phyloP scores from a whole-genome alignment of 106 monocot species.

The Dendrobium nobile region DNA sequence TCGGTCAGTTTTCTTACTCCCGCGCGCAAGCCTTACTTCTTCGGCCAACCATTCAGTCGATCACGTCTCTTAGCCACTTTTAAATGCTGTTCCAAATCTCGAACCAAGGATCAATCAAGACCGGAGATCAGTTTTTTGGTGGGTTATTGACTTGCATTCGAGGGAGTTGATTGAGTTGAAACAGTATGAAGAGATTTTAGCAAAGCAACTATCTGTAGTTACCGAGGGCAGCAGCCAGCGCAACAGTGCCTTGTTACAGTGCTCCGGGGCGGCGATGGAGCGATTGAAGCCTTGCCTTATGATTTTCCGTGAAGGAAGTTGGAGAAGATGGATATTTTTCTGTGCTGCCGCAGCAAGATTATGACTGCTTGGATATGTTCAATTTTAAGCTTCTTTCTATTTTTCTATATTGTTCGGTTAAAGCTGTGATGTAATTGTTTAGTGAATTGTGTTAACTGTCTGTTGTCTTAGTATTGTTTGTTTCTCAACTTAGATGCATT shows the following conservation, averaged over 20 bases:
- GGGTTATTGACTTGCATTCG: background rate
- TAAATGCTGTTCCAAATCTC: background rate
- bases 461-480: too few relatives aligned
- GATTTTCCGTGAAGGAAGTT: too few relatives aligned
- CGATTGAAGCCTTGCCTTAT: too few relatives aligned
- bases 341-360: too few relatives aligned
- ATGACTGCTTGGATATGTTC: too few relatives aligned
- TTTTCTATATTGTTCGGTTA: too few relatives aligned
- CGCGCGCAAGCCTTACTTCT: constrained; percentile 4
- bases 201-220: background rate
- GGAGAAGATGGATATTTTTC: too few relatives aligned
- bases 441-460: too few relatives aligned
- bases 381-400: too few relatives aligned
- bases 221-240: background rate
- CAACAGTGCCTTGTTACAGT: background rate
- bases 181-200: background rate
- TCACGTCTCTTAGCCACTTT: background rate
- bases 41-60: constrained; percentile 7
- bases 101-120: background rate
- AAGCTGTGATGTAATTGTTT: too few relatives aligned
- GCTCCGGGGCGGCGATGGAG: background rate
- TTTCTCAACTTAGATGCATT: too few relatives aligned
- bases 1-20: background rate
- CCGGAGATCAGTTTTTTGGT: background rate
- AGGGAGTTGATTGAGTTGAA: background rate